These are phyloP conservation scores for Ilyonectria sp. DNA, from an alignment of 2,329 filamentous ascomycete species.

Conservation along the genomic window DNA sequence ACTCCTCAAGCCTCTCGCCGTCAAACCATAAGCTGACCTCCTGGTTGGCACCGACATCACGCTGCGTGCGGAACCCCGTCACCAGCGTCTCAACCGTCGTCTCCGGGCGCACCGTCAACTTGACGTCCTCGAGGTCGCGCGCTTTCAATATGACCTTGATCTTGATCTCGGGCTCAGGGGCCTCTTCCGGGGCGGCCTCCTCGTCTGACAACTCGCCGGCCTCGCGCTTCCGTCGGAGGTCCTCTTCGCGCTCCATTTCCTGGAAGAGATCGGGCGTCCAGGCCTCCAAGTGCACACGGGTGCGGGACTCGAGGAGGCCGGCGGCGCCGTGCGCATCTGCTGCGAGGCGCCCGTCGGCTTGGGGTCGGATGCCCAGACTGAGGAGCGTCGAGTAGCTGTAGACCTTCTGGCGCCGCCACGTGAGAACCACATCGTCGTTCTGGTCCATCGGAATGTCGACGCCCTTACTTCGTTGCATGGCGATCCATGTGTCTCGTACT, in stretches of 20 bases:
- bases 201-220: constrained; percentile 58
- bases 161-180: constrained; percentile 50
- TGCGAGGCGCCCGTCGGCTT: constrained; percentile 59
- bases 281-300: constrained; percentile 80
- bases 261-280: constrained; percentile 78
- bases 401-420: constrained; percentile 81
- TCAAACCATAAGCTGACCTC: constrained; percentile 79
- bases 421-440: constrained; percentile 77
- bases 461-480: constrained; percentile 66
- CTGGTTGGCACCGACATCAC: constrained; percentile 65
- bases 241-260: constrained; percentile 63
- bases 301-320: constrained; percentile 65
- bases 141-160: constrained; percentile 70
- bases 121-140: constrained; percentile 64
- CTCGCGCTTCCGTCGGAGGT: constrained; percentile 61
- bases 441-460: constrained; percentile 56
- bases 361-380: constrained; percentile 73
- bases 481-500: constrained; percentile 79
- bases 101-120: constrained; percentile 65
- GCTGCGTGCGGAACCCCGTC: constrained; percentile 71
- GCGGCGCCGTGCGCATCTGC: constrained; percentile 54
- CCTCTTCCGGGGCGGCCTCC: constrained; percentile 43
- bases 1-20: constrained; percentile 77
- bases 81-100: constrained; percentile 76
- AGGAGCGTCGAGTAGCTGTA: constrained; percentile 83